Base-by-base conservation (phyloP, 805 yeast genomes). In the Kodamaea neixiangensis region DNA sequence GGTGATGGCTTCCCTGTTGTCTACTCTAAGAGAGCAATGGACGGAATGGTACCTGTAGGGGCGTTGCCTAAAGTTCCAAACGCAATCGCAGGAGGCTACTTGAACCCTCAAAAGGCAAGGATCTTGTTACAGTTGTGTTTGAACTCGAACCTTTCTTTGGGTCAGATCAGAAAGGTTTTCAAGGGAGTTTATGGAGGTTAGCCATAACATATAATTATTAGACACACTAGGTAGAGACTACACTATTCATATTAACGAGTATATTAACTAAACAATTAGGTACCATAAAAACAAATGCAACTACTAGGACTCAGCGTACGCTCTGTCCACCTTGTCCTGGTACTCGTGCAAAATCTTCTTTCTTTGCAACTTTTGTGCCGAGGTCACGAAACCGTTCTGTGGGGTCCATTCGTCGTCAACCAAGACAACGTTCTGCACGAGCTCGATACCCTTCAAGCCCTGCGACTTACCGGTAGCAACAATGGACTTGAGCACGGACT, bases 401-500 rank as follows among this genome's bases (percentile, higher is more conserved):
- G 99, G 98, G 38, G 98, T 94, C 98, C 99, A 94, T 75, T 94
- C 99, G 47, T 84, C 93, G 57, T 89, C 92, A 51, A 84, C 78
- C 53, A 94, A 68, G 11, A 87, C 90, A 54, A 87, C 78, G 58
- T 92, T 96, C 57, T 82, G 82, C 51, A 94, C 66, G 57, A 93
- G 76, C 72, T 94, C 98, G 58, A 90, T 92, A 53, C 97, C 96
- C 46, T 71, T 76, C 58, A 94, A 80, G 7, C 96, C 97, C 66
- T 86, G 92, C 15, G 80, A 59, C 69, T 81, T 85, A 60, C 91
- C 99, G 7, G 97, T 89, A 20, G 79, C 78, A 49, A 87, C 63
- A 53, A 94, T 68, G 13, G 83, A 72, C 57, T 85, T 76, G 47
- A 76, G 73, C 21, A 89, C 82, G 2, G 79, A 80, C 22, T 71